Evolutionary conservation across 2,329 filamentous ascomycete genomes (phyloP).

Genomic region (Triangularia verruculosa): DNA sequence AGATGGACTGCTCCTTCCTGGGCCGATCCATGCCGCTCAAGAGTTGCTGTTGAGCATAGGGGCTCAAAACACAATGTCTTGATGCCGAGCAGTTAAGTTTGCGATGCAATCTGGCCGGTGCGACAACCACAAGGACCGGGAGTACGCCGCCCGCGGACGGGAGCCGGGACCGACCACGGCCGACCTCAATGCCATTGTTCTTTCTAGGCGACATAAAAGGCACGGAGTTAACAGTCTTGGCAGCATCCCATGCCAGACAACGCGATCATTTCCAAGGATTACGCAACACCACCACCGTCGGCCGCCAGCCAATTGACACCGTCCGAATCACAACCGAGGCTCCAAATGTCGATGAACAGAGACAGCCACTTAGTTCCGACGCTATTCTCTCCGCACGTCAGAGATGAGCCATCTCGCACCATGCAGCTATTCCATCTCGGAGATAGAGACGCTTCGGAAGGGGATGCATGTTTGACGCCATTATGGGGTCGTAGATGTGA

Average conservation of each 20-base stretch:
- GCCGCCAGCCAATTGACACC: background rate
- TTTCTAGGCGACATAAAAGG: background rate
- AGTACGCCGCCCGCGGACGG: background rate
- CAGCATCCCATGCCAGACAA: background rate
- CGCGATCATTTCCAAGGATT: conserved; percentile 12
- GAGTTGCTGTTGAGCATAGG: too few relatives aligned
- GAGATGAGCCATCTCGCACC: conserved; percentile 15
- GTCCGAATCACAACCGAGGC: background rate
- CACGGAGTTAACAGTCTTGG: conserved; percentile 12
- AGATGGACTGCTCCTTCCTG: too few relatives aligned
- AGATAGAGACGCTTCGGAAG: background rate
- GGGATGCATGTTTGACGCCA: background rate
- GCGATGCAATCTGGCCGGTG: too few relatives aligned
- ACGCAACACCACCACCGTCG: background rate
- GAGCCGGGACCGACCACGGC: conserved; percentile 9
- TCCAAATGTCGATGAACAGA: conserved; percentile 12
- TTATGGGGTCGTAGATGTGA: background rate
- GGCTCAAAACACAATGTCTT: too few relatives aligned
- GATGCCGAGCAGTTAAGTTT: too few relatives aligned
- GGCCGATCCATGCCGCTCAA: too few relatives aligned
- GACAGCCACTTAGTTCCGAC: too few relatives aligned
- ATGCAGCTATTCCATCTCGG: background rate
- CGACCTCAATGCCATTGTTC: background rate
- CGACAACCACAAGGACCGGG: background rate
- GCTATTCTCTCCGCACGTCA: conserved; percentile 22